Conservation (phyloP, 306 rosid genomes). For the Cucumis sativus region DNA sequence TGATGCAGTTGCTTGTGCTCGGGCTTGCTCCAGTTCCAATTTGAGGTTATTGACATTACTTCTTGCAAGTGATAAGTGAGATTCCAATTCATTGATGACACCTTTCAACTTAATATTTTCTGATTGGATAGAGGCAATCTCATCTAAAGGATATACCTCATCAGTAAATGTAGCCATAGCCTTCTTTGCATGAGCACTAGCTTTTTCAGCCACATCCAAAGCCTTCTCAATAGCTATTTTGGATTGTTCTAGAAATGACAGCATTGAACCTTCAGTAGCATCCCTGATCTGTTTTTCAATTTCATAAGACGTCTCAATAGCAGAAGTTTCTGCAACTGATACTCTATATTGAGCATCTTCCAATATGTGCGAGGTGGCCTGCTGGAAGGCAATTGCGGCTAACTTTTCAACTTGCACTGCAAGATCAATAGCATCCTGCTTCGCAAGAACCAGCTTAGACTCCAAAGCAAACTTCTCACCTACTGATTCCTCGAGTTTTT, state of each 20-base stretch:
- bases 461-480: slow-evolving; percentile 49
- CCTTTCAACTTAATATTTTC: slow-evolving; percentile 49
- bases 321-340: slow-evolving; percentile 62
- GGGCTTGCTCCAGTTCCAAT: slow-evolving; percentile 39
- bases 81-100: slow-evolving; percentile 36
- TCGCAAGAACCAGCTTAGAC: slow-evolving; percentile 56
- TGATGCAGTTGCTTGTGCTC: slow-evolving; percentile 26
- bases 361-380: slow-evolving; percentile 67
- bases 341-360: slow-evolving; percentile 59
- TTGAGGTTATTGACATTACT: slow-evolving; percentile 35
- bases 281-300: slow-evolving; percentile 51
- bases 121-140: slow-evolving; percentile 33
- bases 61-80: slow-evolving; percentile 39
- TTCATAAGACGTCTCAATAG: slow-evolving; percentile 50
- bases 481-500: slow-evolving; percentile 45
- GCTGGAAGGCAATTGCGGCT: slow-evolving; percentile 62
- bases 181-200: slow-evolving; percentile 29
- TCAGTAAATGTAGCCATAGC: slow-evolving; percentile 31
- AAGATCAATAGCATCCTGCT: slow-evolving; percentile 62
- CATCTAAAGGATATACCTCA: slow-evolving; percentile 30
- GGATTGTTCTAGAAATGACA: slow-evolving; percentile 50
- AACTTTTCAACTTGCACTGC: slow-evolving; percentile 72
- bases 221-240: slow-evolving; percentile 51
- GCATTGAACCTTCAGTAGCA: slow-evolving; percentile 46
- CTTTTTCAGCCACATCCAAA: slow-evolving; percentile 46